Conservation (phyloP, 176 grass and related monocot species). For the Cenchrus purpureus region DNA sequence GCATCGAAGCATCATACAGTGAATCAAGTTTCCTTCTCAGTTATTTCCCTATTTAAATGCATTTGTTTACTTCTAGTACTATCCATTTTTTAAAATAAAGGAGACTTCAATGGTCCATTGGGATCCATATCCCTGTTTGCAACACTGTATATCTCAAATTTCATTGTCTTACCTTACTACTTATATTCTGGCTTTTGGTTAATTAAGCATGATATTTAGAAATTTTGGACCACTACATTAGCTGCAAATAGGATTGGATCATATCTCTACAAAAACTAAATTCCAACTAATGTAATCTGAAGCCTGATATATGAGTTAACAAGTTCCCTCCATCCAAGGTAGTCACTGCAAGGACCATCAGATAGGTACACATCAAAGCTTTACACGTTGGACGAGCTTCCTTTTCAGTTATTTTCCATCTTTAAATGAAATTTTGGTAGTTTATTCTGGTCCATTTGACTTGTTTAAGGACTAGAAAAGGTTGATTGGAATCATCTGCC, state of each 20-base stretch:
- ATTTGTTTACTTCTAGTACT: not conserved
- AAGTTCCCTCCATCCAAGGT: not conserved
- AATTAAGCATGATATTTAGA: not conserved
- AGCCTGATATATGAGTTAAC: not conserved
- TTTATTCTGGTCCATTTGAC: not conserved
- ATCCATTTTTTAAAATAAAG: not conserved
- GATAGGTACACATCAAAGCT: conserved; percentile 8
- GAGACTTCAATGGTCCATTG: not conserved
- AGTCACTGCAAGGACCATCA: not conserved
- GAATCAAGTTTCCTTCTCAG: not conserved
- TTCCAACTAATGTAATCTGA: not conserved
- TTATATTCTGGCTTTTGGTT: not conserved
- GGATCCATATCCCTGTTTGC: not conserved
- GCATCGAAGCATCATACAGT: not conserved
- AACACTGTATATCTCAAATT: not conserved
- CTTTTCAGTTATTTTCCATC: not conserved
- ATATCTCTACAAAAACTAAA: not conserved
- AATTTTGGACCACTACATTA: not conserved
- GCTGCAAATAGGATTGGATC: not conserved
- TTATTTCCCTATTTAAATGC: not conserved
- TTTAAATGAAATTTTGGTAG: conserved; percentile 9
- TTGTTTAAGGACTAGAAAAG: not conserved
- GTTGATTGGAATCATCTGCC: not conserved
- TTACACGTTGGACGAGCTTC: not conserved
- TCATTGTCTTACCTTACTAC: not conserved